phyloP scores from a whole-genome alignment of 192 early-diverging fungal species.

The Fimicolochytrium jonesii region DNA sequence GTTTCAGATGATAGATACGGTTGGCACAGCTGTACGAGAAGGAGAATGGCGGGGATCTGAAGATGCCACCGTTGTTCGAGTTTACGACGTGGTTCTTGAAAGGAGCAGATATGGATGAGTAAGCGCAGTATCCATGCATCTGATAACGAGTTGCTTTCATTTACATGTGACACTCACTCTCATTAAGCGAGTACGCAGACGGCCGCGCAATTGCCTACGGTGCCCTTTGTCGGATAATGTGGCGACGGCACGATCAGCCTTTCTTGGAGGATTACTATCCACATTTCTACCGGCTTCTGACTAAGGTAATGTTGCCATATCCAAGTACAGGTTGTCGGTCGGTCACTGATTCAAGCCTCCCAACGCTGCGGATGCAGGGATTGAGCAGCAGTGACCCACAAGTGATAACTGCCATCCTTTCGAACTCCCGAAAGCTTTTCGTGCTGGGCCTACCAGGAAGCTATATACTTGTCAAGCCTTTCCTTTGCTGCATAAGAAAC shows the following conservation, averaged over 20 bases:
- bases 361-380: conserved; percentile 52
- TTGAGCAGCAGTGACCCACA: conserved; percentile 48
- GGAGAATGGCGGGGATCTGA: conserved; percentile 8
- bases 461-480: conserved; percentile 59
- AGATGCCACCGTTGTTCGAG: conserved; percentile 68
- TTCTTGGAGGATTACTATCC: conserved; percentile 53
- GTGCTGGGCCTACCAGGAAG: conserved; percentile 62
- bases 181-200: conserved; percentile 53
- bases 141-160: background rate
- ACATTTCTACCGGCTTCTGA: conserved; percentile 66
- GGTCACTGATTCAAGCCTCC: no score
- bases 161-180: background rate
- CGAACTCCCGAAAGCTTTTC: conserved; percentile 67
- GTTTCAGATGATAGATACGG: conserved; percentile 52
- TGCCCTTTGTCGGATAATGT: conserved; percentile 72
- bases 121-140: conserved; percentile 1
- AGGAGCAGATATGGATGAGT: conserved; percentile 59
- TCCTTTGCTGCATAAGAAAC: conserved; percentile 57
- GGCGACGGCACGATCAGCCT: conserved; percentile 64
- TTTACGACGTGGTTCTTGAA: conserved; percentile 76
- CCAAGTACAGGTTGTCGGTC: no score
- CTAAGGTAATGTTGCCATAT: no score
- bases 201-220: conserved; percentile 67
- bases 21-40: conserved; percentile 52
- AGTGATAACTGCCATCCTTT: conserved; percentile 63